Percentiles rank a stretch among this genome's conserved stretches.
These are phyloP conservation scores for Xerocomus brunneocitrinus DNA, from an alignment of 768 basidiomycete species.

Conservation along the genomic window DNA sequence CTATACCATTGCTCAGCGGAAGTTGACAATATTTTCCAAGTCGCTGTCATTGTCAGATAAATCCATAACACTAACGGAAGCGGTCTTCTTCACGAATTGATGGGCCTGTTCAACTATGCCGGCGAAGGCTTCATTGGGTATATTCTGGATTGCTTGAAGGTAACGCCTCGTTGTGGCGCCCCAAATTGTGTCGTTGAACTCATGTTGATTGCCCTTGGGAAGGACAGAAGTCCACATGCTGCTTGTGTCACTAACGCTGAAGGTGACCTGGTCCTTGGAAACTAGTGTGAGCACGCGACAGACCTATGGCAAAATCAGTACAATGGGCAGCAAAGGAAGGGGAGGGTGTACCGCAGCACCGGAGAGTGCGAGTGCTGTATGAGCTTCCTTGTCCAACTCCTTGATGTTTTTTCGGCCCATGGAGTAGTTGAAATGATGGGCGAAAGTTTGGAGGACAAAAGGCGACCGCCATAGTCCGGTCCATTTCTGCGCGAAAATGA, in stretches of 20 bases:
- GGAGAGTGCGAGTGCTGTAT: neutral
- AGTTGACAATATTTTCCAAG: neutral
- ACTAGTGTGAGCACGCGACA: neutral
- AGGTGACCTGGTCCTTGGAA: neutral
- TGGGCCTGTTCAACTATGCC: neutral
- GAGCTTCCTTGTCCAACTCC: neutral
- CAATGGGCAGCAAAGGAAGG: neutral
- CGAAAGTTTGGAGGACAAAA: neutral
- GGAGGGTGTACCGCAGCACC: neutral
- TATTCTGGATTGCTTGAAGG: neutral
- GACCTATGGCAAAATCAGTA: neutral
- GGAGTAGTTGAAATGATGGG: conserved; percentile 1
- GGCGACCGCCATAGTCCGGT: conserved; percentile 1
- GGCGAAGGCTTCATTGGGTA: neutral
- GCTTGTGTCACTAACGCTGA: neutral
- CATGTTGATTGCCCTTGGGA: neutral
- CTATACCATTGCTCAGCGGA: neutral
- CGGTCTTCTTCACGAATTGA: neutral
- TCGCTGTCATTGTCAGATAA: neutral
- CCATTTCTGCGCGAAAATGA: neutral
- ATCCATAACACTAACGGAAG: neutral
- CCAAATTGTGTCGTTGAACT: conserved; percentile 1
- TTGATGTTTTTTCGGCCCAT: neutral
- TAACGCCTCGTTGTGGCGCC: neutral
- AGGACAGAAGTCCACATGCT: neutral